Evolutionary conservation across 1,284 basidiomycete species (phyloP).

Genomic region (Ceratobasidium theobromae): DNA sequence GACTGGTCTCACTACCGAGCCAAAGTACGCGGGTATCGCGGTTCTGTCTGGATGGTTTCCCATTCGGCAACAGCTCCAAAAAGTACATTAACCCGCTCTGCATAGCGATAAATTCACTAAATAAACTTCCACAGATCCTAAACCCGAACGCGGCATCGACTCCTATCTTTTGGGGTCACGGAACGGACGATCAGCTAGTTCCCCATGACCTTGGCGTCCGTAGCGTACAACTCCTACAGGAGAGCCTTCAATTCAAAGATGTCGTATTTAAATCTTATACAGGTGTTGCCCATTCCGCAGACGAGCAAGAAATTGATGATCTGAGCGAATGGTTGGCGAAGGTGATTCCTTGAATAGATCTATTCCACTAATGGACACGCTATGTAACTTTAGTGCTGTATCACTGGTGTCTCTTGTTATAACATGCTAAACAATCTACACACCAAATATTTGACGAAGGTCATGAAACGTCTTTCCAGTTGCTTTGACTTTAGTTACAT

Average conservation of each 20-base stretch:
- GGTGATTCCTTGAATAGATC: not conserved
- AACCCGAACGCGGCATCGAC: constrained; percentile 57
- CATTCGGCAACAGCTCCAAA: constrained; percentile 61
- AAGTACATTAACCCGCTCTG: constrained; percentile 48
- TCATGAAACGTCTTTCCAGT: constrained; percentile 76
- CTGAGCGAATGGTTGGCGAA: constrained; percentile 32
- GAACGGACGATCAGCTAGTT: constrained; percentile 74
- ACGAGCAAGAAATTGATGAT: constrained; percentile 33
- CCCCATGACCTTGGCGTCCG: constrained; percentile 51
- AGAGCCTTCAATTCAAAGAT: constrained; percentile 50
- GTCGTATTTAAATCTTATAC: constrained; percentile 31
- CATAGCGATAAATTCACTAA: not conserved
- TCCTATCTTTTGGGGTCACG: constrained; percentile 90
- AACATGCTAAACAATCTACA: no score
- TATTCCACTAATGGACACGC: no score
- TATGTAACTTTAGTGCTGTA: not conserved
- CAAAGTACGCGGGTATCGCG: constrained; percentile 71
- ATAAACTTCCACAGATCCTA: constrained; percentile 52
- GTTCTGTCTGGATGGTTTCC: constrained; percentile 79
- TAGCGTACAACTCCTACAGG: constrained; percentile 57
- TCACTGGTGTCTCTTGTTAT: not conserved
- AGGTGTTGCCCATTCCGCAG: constrained; percentile 30
- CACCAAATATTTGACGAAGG: not conserved
- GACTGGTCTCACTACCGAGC: constrained; percentile 65
- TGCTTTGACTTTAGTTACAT: constrained; percentile 80